These are phyloP conservation scores for Arthrinium puccinioides DNA, from an alignment of 2,329 filamentous ascomycete species.

Conservation along the genomic window DNA sequence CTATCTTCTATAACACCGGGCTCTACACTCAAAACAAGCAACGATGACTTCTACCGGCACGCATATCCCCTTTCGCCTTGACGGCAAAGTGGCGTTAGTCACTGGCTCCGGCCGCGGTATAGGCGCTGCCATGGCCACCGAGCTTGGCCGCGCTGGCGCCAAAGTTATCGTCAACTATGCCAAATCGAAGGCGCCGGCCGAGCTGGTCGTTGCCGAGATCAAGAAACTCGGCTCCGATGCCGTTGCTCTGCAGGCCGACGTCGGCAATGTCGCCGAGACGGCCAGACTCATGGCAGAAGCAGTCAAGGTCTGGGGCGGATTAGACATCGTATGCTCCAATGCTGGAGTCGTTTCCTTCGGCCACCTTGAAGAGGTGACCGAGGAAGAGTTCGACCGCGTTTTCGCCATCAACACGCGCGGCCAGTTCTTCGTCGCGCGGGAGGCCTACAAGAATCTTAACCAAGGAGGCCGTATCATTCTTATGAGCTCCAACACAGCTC, in stretches of 20 bases:
- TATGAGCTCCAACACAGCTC: slow-evolving; percentile 53
- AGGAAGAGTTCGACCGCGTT: slow-evolving; percentile 66
- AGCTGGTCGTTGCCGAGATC: slow-evolving; percentile 34
- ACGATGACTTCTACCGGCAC: not conserved
- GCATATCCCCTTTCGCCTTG: slow-evolving; percentile 1
- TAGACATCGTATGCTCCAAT: slow-evolving; percentile 67
- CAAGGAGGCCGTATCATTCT: slow-evolving; percentile 56
- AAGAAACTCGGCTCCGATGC: slow-evolving; percentile 52
- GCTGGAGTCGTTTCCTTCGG: slow-evolving; percentile 62
- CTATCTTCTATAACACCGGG: too few relatives aligned
- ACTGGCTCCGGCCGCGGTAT: slow-evolving; percentile 44
- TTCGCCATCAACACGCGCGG: slow-evolving; percentile 62
- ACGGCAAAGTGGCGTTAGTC: slow-evolving; percentile 16
- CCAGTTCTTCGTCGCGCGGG: slow-evolving; percentile 66
- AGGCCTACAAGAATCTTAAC: slow-evolving; percentile 55
- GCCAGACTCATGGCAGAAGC: slow-evolving; percentile 56
- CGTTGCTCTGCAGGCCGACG: slow-evolving; percentile 21
- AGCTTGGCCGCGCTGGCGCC: slow-evolving; percentile 20
- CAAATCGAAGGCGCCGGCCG: slow-evolving; percentile 10
- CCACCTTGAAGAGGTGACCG: slow-evolving; percentile 59
- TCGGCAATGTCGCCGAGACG: slow-evolving; percentile 50
- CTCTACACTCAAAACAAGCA: too few relatives aligned
- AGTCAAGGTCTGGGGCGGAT: slow-evolving; percentile 54
- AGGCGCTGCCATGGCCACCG: slow-evolving; percentile 52
- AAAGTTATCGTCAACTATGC: slow-evolving; percentile 27